Evolutionary conservation across 2,329 filamentous ascomycete species (phyloP), one percentile per base, ranked within the genome.

Genomic region (Xylariaceae sp.): DNA sequence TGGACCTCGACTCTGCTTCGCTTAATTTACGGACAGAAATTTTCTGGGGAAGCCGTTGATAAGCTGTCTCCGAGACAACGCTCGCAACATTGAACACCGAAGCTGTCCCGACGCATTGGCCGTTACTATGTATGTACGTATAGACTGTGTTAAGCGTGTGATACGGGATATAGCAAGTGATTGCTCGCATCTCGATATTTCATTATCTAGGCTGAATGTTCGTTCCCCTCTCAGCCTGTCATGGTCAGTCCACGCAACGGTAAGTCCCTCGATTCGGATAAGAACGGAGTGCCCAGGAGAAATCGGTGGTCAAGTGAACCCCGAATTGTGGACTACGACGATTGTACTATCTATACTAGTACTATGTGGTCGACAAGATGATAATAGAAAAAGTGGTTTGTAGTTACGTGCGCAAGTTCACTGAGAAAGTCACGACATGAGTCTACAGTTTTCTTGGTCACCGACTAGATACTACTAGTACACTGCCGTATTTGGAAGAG

Each of bases 1-100:
- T 64, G 61, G 61, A 47, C 40, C 50, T 54, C 32, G 32, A 50
- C 50, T 56, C 59, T 56, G 48, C 56, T 60, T 62, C 57, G 60
- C 60, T 62, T 60, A 62, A 58, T 48, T 44, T 41, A 40, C 19
- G 44, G 46, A 46, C 49, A 52, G 12, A 42, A 45, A 26, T 53
- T 40, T 52, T 45, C 50, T 49, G 23, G 54, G 54, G 44, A 49
- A 32, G 43, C 32, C 32, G 32, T 37, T 37, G 32, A 37, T 37
- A 37, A 37, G 32, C 32, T 37, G 9, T 37, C 32, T 37, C 12
- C 12, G 32, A 37, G 32, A 37, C 32, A 37, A 56, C 53, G 44
- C 44, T 60, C 57, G 54, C 47, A 60, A 57, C 46, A 49, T 49
- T 50, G 42, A 41, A 52, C 48, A 44, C 60, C 60, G 60, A 60